Evolutionary conservation across 1,284 basidiomycete species (phyloP).

Genomic region (Cutaneotrichosporon sp.): DNA sequence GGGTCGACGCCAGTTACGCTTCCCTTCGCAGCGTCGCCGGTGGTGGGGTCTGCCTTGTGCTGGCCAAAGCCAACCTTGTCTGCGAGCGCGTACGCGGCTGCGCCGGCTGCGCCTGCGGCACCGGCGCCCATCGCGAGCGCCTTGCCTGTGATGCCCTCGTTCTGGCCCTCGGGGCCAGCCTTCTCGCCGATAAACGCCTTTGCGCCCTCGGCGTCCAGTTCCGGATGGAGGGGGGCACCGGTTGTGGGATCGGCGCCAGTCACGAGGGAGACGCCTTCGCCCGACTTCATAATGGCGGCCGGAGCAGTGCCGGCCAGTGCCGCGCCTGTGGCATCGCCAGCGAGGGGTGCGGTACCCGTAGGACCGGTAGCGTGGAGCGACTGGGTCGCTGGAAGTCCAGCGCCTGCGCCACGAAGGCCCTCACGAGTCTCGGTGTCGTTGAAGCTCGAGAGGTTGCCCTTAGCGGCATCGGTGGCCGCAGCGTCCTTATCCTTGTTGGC

Average conservation of each 20-base stretch:
- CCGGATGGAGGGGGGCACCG: background rate
- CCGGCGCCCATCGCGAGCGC: slow-evolving; percentile 9
- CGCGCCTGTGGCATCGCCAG: background rate
- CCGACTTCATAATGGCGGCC: background rate
- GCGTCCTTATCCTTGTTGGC: too few species aligned
- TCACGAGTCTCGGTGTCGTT: too few species aligned
- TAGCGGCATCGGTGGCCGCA: too few species aligned
- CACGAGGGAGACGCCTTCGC: background rate
- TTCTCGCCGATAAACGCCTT: too few species aligned
- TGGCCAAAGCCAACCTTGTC: slow-evolving; percentile 44
- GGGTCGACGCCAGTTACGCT: background rate
- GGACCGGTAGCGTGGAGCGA: background rate
- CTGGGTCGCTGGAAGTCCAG: too few species aligned
- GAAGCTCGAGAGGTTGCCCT: too few species aligned
- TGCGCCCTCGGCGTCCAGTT: too few species aligned
- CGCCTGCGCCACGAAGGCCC: too few species aligned
- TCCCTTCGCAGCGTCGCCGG: background rate
- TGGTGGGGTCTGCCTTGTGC: slow-evolving; percentile 5
- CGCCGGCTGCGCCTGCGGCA: slow-evolving; percentile 22
- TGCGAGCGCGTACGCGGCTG: slow-evolving; percentile 36
- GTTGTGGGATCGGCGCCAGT: background rate
- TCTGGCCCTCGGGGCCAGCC: too few species aligned
- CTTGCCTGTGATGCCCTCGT: slow-evolving; percentile 4
- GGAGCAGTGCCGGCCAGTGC: background rate
- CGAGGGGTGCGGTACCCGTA: background rate